Percentiles rank a stretch among this genome's conserved stretches.
These are phyloP conservation scores for Mortierella sp. DNA, from an alignment of 371 early-diverging fungal species.

Conservation along the genomic window DNA sequence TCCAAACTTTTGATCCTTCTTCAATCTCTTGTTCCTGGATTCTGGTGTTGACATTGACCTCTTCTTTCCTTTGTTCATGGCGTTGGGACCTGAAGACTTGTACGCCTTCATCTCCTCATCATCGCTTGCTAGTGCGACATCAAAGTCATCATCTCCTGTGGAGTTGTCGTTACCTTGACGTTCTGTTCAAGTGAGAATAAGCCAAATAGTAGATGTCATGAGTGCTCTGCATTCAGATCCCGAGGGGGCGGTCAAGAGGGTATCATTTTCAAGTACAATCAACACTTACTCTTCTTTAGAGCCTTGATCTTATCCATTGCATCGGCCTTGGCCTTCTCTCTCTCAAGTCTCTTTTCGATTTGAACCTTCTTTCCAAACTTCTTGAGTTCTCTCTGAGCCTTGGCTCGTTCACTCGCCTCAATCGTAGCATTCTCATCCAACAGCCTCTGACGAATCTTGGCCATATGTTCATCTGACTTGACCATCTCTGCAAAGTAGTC, in stretches of 20 bases:
- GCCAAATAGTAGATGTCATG: too few relatives aligned
- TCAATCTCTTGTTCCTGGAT: slow-evolving; percentile 49
- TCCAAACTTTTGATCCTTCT: slow-evolving; percentile 78
- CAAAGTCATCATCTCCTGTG: slow-evolving; percentile 82
- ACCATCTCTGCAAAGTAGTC: slow-evolving; percentile 98
- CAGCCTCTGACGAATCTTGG: slow-evolving; percentile 81
- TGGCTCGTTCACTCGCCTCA: slow-evolving; percentile 87
- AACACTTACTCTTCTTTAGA: slow-evolving; percentile 90
- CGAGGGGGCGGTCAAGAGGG: too few relatives aligned
- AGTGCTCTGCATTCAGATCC: too few relatives aligned
- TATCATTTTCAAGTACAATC: too few relatives aligned
- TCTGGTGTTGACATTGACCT: slow-evolving; percentile 54
- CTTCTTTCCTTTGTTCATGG: slow-evolving; percentile 33
- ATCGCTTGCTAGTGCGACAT: slow-evolving; percentile 80
- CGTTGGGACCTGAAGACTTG: slow-evolving; percentile 45
- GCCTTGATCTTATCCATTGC: slow-evolving; percentile 89
- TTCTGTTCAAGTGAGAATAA: slow-evolving; percentile 52
- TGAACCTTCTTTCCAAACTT: slow-evolving; percentile 98
- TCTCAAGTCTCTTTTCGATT: slow-evolving; percentile 84
- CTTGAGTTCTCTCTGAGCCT: slow-evolving; percentile 86
- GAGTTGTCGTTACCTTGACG: slow-evolving; percentile 66
- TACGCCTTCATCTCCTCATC: slow-evolving; percentile 55
- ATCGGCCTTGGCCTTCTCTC: slow-evolving; percentile 83
- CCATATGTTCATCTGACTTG: slow-evolving; percentile 95
- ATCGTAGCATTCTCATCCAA: slow-evolving; percentile 84